Percentiles rank a stretch among this genome's conserved stretches.
Evolutionary conservation across 306 rosid species (phyloP).

Genomic region (Pterocarpus santalinus): DNA sequence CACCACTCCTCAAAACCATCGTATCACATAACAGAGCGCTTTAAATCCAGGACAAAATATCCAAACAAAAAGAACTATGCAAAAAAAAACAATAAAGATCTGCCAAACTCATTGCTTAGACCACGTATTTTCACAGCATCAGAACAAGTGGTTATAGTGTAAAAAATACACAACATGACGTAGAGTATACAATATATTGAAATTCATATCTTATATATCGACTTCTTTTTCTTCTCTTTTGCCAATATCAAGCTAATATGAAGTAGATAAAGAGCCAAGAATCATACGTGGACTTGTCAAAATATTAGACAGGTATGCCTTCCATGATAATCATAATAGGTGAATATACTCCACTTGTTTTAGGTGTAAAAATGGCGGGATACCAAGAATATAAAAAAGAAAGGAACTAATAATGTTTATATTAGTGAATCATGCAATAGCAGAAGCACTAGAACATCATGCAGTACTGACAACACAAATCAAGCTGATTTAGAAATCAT

Average conservation of each 20-base stretch:
- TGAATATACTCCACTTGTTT: background rate
- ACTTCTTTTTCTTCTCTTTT: background rate
- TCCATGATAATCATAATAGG: background rate
- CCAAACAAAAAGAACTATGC: too few relatives aligned
- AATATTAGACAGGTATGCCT: background rate
- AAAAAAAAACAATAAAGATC: too few relatives aligned
- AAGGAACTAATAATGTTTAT: background rate
- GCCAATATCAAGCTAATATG: background rate
- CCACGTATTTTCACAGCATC: too few relatives aligned
- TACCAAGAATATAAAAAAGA: background rate
- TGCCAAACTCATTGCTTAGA: too few relatives aligned
- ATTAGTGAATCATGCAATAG: conserved; percentile 10
- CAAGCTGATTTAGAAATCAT: background rate
- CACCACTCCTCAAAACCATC: too few relatives aligned
- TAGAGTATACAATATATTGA: background rate
- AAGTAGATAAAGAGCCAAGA: background rate
- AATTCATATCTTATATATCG: background rate
- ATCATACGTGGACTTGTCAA: conserved; percentile 8
- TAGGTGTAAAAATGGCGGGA: background rate
- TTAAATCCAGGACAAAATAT: too few relatives aligned
- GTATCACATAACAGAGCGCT: too few relatives aligned
- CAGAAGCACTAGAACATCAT: conserved; percentile 10
- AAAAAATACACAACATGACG: background rate
- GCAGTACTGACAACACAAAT: background rate
- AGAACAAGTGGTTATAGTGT: conserved; percentile 2